A percentile compares a stretch with the other conserved stretches of the same genome.
These are phyloP conservation scores for Erysimum cheiranthoides DNA, from an alignment of 345 rosid genomes.

Conservation along the genomic window DNA sequence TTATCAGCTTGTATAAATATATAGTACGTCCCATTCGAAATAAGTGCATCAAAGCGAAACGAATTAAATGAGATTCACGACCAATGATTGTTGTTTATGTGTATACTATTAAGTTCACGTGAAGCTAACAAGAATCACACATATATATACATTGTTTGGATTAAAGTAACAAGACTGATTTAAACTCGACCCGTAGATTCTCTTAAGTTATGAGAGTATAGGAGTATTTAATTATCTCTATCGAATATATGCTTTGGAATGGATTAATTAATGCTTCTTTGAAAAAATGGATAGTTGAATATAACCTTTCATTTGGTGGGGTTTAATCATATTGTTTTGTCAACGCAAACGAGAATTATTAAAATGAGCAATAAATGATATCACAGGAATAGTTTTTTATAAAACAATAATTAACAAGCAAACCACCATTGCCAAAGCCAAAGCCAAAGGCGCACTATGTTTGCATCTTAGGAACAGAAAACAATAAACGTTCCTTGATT, in stretches of 20 bases:
- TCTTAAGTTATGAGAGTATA: background rate
- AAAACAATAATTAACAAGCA: background rate
- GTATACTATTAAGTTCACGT: constrained; percentile 37
- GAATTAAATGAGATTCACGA: constrained; percentile 38
- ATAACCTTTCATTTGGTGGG: constrained; percentile 25
- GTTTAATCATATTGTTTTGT: constrained; percentile 28
- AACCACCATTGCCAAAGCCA: constrained; percentile 27
- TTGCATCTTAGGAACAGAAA: constrained; percentile 32
- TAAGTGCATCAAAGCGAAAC: constrained; percentile 31
- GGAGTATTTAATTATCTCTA: background rate
- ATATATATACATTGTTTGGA: constrained; percentile 8
- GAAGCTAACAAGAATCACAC: constrained; percentile 40
- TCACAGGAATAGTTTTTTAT: background rate
- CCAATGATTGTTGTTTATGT: constrained; percentile 28
- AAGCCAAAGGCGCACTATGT: constrained; percentile 35
- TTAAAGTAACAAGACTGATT: constrained; percentile 16
- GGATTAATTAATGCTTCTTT: constrained; percentile 18
- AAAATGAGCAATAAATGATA: constrained; percentile 29
- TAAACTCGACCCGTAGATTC: constrained; percentile 18
- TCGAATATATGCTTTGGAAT: constrained; percentile 24
- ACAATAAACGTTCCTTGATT: background rate
- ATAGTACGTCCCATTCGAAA: constrained; percentile 31
- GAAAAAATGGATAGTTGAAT: constrained; percentile 15
- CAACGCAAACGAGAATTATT: constrained; percentile 6
- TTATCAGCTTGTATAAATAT: constrained; percentile 8